phyloP scores from a whole-genome alignment of 306 rosid genomes.

The Casuarina equisetifolia region DNA sequence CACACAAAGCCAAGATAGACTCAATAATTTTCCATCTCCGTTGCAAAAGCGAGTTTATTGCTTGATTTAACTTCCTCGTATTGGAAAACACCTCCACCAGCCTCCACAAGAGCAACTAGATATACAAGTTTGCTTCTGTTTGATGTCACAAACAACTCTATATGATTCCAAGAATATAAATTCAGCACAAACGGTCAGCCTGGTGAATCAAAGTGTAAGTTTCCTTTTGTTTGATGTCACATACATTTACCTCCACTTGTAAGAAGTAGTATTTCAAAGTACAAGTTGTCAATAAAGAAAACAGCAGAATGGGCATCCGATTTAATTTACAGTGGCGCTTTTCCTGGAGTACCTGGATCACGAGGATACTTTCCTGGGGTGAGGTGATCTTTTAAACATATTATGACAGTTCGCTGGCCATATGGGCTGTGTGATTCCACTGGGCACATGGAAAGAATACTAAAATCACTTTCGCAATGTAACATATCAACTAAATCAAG shows the following conservation, averaged over 20 bases:
- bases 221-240: neutral
- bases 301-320: constrained; percentile 15
- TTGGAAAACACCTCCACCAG: neutral
- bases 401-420: constrained; percentile 80
- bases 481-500: constrained; percentile 1
- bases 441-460: constrained; percentile 19
- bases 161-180: neutral
- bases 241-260: neutral
- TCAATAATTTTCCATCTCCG: neutral
- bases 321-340: constrained; percentile 59
- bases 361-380: constrained; percentile 83
- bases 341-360: constrained; percentile 77
- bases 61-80: neutral
- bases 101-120: neutral
- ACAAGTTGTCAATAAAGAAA: constrained; percentile 15
- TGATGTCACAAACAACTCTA: too few species aligned
- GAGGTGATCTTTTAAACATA: constrained; percentile 60
- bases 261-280: neutral
- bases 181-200: neutral
- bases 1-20: neutral
- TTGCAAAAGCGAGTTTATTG: constrained; percentile 1
- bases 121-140: neutral
- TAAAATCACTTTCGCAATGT: neutral
- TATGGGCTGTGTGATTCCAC: constrained; percentile 83
- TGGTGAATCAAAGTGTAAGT: constrained; percentile 14